Conservation (phyloP, 2,329 filamentous ascomycete genomes). For the Xylaria hypoxylon region DNA sequence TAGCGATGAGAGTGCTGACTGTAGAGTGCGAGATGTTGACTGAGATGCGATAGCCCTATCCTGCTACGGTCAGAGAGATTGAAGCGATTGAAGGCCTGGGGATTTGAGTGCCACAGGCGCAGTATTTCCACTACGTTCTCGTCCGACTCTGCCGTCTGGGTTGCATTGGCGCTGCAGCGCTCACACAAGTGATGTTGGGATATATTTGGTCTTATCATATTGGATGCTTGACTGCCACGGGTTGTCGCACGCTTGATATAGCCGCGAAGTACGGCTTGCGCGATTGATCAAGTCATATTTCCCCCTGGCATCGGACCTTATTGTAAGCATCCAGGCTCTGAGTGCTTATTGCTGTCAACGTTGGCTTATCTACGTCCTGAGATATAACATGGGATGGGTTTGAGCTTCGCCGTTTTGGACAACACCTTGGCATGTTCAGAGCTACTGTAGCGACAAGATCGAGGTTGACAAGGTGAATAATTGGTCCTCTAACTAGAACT, state of each 20-base stretch:
- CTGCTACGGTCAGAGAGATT: too few species aligned
- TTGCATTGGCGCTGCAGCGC: slow-evolving; percentile 14
- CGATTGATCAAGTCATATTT: too few species aligned
- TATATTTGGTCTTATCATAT: not conserved
- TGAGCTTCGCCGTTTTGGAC: not conserved
- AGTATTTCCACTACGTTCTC: slow-evolving; percentile 34
- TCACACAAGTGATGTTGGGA: not conserved
- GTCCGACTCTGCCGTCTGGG: slow-evolving; percentile 34
- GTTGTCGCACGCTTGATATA: not conserved
- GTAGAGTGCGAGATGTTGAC: too few species aligned
- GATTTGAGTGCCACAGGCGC: slow-evolving; percentile 7
- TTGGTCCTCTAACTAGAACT: not conserved
- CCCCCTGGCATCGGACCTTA: too few species aligned
- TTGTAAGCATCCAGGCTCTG: not conserved
- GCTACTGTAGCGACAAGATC: not conserved
- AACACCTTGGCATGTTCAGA: not conserved
- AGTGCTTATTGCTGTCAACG: not conserved
- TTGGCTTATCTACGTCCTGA: not conserved
- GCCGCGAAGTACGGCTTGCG: too few species aligned
- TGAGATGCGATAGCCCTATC: too few species aligned
- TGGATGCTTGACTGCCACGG: not conserved
- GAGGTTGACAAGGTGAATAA: not conserved
- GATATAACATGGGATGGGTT: not conserved
- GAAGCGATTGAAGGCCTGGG: too few species aligned
- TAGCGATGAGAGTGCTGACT: too few species aligned